Percentiles rank a stretch among this genome's conserved stretches.
phyloP scores from a whole-genome alignment of 352 stramenopile genomes.

The Blastocystis sp. region DNA sequence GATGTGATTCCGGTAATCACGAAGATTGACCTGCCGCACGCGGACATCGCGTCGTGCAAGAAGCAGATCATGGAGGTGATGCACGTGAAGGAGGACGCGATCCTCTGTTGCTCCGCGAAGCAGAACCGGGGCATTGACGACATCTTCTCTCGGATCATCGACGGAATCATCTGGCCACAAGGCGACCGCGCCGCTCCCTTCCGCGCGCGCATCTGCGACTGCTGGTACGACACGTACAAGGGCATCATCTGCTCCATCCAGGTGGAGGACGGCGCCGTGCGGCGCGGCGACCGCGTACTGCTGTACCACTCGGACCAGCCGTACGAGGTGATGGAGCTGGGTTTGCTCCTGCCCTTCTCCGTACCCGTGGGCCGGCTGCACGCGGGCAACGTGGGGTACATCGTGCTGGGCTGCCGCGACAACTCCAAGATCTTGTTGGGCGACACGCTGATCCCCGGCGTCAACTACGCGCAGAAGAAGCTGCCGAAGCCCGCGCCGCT shows the following conservation, averaged over 20 bases:
- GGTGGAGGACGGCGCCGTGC: constrained; percentile 63
- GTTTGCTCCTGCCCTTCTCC: constrained; percentile 62
- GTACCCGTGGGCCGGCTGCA: constrained; percentile 29
- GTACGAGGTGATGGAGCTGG: constrained; percentile 58
- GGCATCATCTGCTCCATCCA: constrained; percentile 70
- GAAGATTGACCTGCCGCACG: constrained; percentile 94
- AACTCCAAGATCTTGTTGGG: constrained; percentile 90
- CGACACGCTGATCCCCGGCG: constrained; percentile 77
- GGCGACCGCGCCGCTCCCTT: constrained; percentile 25
- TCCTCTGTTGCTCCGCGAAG: constrained; percentile 64
- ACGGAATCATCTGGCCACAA: constrained; percentile 65
- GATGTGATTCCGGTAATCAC: constrained; percentile 91
- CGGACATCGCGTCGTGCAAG: constrained; percentile 79
- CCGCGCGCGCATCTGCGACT: constrained; percentile 66
- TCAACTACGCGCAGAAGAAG: constrained; percentile 16
- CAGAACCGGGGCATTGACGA: constrained; percentile 66
- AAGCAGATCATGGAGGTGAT: constrained; percentile 70
- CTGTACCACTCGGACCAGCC: constrained; percentile 42
- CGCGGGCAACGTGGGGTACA: constrained; percentile 74
- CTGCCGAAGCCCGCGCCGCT: not conserved
- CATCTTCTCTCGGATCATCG: constrained; percentile 67
- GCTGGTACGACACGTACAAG: constrained; percentile 69
- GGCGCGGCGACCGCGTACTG: constrained; percentile 22
- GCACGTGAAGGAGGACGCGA: constrained; percentile 24
- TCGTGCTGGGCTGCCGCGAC: constrained; percentile 92